Evolutionary conservation across 352 stramenopile genomes (phyloP).

Genomic region (Globisporangium nagaii): DNA sequence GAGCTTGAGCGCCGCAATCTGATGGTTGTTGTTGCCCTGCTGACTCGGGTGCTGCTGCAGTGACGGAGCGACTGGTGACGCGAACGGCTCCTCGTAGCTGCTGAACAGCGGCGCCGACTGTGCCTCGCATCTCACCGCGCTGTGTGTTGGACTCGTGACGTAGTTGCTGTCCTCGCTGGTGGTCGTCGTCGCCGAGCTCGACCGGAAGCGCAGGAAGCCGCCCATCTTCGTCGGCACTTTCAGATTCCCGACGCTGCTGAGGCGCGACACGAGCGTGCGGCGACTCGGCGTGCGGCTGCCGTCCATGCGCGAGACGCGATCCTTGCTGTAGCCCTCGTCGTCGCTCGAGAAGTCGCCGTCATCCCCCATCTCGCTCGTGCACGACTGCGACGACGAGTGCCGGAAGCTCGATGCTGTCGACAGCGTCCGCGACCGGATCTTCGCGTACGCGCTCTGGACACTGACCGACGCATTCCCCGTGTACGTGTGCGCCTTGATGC

Average conservation of each 20-base stretch:
- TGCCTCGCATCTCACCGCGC: constrained; percentile 2
- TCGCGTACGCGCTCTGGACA: constrained; percentile 13
- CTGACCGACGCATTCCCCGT: not conserved
- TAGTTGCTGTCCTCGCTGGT: constrained; percentile 41
- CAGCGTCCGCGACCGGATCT: constrained; percentile 12
- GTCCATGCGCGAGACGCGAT: constrained; percentile 16
- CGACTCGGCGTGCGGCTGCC: constrained; percentile 11
- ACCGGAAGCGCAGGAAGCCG: constrained; percentile 31
- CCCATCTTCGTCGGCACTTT: constrained; percentile 28
- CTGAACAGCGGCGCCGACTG: constrained; percentile 12
- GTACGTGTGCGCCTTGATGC: constrained; percentile 9
- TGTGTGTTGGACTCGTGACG: constrained; percentile 15
- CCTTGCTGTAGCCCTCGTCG: constrained; percentile 35
- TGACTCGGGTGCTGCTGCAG: constrained; percentile 4
- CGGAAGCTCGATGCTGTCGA: constrained; percentile 8
- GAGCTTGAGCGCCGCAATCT: constrained; percentile 29
- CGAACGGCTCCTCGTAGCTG: constrained; percentile 11
- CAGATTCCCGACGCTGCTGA: constrained; percentile 19
- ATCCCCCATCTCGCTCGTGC: constrained; percentile 13
- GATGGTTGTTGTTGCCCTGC: constrained; percentile 19
- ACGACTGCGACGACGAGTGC: not conserved
- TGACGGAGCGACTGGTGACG: constrained; percentile 10
- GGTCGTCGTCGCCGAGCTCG: constrained; percentile 41
- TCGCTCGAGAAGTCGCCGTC: constrained; percentile 59
- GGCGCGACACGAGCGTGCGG: constrained; percentile 21